Base-by-base conservation (phyloP, 2,329 filamentous ascomycete genomes). In the Fusarium musae region DNA sequence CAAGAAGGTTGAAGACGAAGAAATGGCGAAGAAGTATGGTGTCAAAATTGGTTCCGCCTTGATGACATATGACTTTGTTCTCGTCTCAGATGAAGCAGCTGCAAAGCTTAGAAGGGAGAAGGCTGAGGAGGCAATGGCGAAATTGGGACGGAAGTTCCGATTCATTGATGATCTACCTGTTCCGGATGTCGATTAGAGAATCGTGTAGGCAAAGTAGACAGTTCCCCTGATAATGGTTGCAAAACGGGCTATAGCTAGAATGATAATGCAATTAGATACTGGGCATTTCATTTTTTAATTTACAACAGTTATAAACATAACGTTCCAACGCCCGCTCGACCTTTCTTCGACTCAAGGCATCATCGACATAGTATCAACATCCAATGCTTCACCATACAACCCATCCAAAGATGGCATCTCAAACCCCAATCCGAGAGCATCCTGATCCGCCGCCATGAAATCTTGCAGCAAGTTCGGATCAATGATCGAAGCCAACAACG, bases 1-100 rank as follows among this genome's bases (percentile, higher is more conserved):
- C 4, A 28, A 69, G 3, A 64, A 40, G 17, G 66, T 69, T 1
- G 40, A 32, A 2, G 50, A 69, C 4, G 44, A 69, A 8, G 44
- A 30, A 4, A 52, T 47, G 28, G 65, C 66, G 11, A 47, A 69
- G 13, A 64, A 53, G 12, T 69, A 69, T 32, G 58, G 37, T 6
- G 65, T 69, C 3, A 36, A 69, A 32, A 8, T 53, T 0, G 66
- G 66, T 1, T 53, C 58, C 19, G 50, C 66, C 9, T 9, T 69
- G 16, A 39, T 69, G 17, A 69, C 65, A 2, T 69, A 69, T 32
- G 65, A 69, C 26, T 69, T 69, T 30, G 66, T 69, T 30, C 53
- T 69, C 11, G 65, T 69, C 19, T 52, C 65, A 2, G 66, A 69
- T 26, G 40, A 42, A 8, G 65, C 58, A 4, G 66, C 65, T 19